phyloP scores from a whole-genome alignment of 2,329 filamentous ascomycete genomes.

The Cladophialophora exuberans region DNA sequence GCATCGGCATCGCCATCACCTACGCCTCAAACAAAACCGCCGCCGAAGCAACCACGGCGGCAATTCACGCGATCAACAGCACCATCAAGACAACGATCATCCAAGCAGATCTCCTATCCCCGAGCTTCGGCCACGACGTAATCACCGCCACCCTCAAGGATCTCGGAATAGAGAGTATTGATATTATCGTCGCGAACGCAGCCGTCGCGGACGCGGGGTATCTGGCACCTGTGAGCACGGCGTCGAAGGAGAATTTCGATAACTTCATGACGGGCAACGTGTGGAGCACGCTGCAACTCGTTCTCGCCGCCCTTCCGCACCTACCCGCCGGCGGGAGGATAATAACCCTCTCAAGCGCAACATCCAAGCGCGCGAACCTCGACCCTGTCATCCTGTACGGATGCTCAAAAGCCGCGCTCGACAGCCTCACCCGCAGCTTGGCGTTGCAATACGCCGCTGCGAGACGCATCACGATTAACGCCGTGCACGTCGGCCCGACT shows the following conservation, averaged over 20 bases:
- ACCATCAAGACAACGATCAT: not conserved
- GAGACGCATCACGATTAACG: conserved; percentile 18
- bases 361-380: conserved; percentile 1
- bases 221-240: not conserved
- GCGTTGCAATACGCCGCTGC: conserved; percentile 5
- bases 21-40: not conserved
- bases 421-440: conserved; percentile 11
- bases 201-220: too few species aligned
- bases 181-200: too few species aligned
- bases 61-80: not conserved
- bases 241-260: conserved; percentile 11
- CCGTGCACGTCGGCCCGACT: conserved; percentile 2
- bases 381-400: conserved; percentile 12
- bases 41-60: not conserved
- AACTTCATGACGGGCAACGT: conserved; percentile 15
- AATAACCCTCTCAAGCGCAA: conserved; percentile 7
- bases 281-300: conserved; percentile 13
- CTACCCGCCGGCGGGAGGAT: conserved; percentile 11
- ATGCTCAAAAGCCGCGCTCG: conserved; percentile 13
- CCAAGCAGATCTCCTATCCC: too few species aligned
- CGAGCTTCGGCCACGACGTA: too few species aligned
- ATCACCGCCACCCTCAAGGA: too few species aligned
- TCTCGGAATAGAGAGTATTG: too few species aligned
- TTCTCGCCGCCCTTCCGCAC: conserved; percentile 4
- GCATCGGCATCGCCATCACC: not conserved